These are phyloP conservation scores for Limnanthes douglasii DNA, from an alignment of 345 rosid genomes.

Conservation along the genomic window DNA sequence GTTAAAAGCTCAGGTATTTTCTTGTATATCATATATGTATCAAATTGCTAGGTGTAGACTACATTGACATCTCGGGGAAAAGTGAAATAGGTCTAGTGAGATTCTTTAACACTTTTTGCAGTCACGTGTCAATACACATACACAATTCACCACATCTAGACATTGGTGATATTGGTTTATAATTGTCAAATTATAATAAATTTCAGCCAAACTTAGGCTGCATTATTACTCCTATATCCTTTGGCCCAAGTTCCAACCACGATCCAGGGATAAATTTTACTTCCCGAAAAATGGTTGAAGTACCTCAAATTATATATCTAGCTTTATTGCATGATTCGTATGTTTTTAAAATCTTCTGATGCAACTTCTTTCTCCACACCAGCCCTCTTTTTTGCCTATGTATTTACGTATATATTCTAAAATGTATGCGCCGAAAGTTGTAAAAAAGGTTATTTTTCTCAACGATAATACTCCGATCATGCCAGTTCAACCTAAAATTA, in stretches of 20 bases:
- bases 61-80: neutral
- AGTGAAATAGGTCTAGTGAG: no score
- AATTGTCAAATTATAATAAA: no score
- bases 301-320: no score
- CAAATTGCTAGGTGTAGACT: neutral
- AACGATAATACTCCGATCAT: neutral
- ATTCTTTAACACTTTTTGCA: no score
- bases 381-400: neutral
- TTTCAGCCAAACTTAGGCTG: no score
- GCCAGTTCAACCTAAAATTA: neutral
- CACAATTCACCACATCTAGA: no score
- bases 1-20: constrained; percentile 51
- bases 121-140: neutral
- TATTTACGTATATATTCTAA: neutral
- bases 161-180: no score
- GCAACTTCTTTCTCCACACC: neutral
- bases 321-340: no score
- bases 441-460: neutral
- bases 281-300: no score
- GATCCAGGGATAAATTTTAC: no score
- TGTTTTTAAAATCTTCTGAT: neutral
- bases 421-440: neutral
- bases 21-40: constrained; percentile 2
- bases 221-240: no score
- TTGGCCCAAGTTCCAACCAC: no score